Conservation (phyloP, 768 basidiomycete species). For the Tephrocybe sp. region DNA sequence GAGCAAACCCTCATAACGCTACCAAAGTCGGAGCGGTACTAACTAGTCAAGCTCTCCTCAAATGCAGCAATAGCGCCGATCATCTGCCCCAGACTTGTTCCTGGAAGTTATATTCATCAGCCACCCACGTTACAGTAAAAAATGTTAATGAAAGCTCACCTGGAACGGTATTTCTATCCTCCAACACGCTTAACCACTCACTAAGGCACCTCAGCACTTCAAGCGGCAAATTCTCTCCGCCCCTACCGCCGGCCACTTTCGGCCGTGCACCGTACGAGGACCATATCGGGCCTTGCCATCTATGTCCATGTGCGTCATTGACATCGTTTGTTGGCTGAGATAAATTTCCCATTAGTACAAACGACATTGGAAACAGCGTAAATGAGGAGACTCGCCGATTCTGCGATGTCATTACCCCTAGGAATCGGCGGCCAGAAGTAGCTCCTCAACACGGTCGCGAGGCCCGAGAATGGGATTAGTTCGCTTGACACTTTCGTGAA, state of each 20-base stretch:
- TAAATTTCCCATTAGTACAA: no score
- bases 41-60: conserved; percentile 54
- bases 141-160: conserved; percentile 29
- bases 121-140: background rate
- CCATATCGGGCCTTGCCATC: conserved; percentile 40
- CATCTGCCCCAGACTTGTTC: conserved; percentile 51
- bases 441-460: conserved; percentile 24
- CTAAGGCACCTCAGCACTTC: conserved; percentile 56
- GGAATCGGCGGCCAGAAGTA: conserved; percentile 17
- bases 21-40: conserved; percentile 9
- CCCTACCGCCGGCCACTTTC: conserved; percentile 30
- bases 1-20: background rate
- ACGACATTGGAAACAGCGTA: background rate
- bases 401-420: no score
- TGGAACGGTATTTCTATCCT: conserved; percentile 58
- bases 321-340: no score
- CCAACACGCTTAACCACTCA: conserved; percentile 58
- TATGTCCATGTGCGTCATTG: conserved; percentile 10
- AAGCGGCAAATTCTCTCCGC: conserved; percentile 58
- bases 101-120: conserved; percentile 23
- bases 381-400: conserved; percentile 1
- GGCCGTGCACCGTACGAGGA: conserved; percentile 21
- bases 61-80: conserved; percentile 47
- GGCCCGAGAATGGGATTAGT: conserved; percentile 39
- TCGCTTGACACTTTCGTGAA: conserved; percentile 31